Evolutionary conservation across 495 filamentous ascomycete species (phyloP), one percentile per base, ranked within the genome.

Genomic region (Neurospora pannonica): DNA sequence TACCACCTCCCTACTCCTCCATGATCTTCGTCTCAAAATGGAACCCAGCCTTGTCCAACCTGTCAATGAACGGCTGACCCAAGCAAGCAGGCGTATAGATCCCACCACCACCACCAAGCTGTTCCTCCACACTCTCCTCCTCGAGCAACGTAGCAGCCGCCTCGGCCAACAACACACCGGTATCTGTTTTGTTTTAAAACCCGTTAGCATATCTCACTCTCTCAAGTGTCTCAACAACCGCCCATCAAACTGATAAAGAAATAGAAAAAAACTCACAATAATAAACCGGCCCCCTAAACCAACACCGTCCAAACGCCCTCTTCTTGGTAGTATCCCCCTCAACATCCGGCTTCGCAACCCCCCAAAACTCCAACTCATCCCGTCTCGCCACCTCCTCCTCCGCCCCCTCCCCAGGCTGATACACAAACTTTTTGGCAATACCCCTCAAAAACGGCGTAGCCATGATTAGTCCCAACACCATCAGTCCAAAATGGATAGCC

Each of bases 11-110:
- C 6, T 36, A 11, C n/a, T n/a, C 71, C 42, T 74, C 79, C 69
- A 86, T 75, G 3, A 81, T 78, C 75, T 83, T 84, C 62, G 83
- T 84, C 80, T 93, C 89, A 72, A 93, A 83, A 70, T 83, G 87
- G 74, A 93, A 89, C 1, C 92, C 92, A 17, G 84, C 87, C 70
- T 86, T 84, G 17, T 88, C 85, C 74, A 95, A 79, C 54, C 92
- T 87, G 78, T 96, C 90, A 73, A 96, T 86, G 78, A 89, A 94
- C 38, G 85, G 84, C 80, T 94, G 91, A 0, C 94, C 94, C 43
- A 97, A 82, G 46, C 89, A 92, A n/a, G 93, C 92, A n/a, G 94
- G 87, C 1, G 94, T 97, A 24, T 94, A 89, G 34, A 97, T 46
- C 0, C 80, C 84, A 11, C 93, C 93, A 34, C 93, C 93, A 34